Conservation (phyloP, 768 basidiomycete species). For the Boletellus sp. region DNA sequence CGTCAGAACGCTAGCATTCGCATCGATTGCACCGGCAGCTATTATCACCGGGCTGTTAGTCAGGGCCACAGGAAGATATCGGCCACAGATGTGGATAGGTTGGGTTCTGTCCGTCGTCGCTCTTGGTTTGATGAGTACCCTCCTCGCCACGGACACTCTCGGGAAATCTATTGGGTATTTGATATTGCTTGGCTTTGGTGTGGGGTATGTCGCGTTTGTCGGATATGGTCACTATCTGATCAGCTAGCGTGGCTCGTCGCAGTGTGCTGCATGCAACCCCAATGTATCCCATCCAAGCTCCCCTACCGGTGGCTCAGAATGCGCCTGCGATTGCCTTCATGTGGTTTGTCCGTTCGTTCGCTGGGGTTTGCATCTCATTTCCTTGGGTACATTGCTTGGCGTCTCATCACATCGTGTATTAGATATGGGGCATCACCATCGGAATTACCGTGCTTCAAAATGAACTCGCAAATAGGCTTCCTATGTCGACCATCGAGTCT, state of each 20-base stretch:
- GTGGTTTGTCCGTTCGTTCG: constrained; percentile 32
- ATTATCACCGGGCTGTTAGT: constrained; percentile 38
- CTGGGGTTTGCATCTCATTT: constrained; percentile 13
- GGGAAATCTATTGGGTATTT: constrained; percentile 4
- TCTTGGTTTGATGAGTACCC: constrained; percentile 31
- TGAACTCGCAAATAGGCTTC: constrained; percentile 40
- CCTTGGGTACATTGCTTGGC: too few relatives aligned
- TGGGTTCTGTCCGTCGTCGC: constrained; percentile 37
- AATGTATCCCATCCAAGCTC: constrained; percentile 34
- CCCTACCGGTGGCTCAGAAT: constrained; percentile 30
- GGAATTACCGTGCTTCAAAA: constrained; percentile 52
- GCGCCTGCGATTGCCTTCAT: constrained; percentile 39
- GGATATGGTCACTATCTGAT: too few relatives aligned
- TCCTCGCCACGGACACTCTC: constrained; percentile 15
- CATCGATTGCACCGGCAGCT: constrained; percentile 37
- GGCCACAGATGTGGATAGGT: constrained; percentile 33
- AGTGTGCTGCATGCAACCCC: constrained; percentile 14
- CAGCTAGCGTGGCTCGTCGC: not conserved
- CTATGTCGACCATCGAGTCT: constrained; percentile 33
- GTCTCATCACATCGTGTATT: not conserved
- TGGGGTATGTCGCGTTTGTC: constrained; percentile 9
- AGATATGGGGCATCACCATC: constrained; percentile 53
- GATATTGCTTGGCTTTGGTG: constrained; percentile 13
- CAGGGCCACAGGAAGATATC: constrained; percentile 34
- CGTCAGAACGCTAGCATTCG: constrained; percentile 34